Conservation (phyloP, 345 rosid species). For the Euphorbia peplus region DNA sequence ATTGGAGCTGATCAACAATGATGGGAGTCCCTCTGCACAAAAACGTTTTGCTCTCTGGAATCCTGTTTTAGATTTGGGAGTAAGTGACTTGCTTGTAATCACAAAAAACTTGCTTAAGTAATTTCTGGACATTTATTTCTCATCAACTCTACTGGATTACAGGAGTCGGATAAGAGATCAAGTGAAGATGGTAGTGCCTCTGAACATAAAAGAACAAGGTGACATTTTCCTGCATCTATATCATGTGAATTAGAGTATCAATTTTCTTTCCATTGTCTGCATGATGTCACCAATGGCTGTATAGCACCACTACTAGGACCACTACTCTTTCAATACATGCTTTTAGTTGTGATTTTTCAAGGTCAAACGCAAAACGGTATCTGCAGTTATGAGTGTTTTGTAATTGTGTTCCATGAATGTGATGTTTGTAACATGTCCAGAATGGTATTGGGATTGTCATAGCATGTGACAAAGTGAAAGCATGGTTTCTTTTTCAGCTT, state of each 20-base stretch:
- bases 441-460: background rate
- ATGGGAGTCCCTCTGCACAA: slow-evolving; percentile 85
- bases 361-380: background rate
- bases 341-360: too few species aligned
- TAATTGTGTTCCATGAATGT: background rate
- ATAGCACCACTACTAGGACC: background rate
- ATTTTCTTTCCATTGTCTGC: background rate
- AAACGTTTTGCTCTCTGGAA: slow-evolving; percentile 89
- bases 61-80: slow-evolving; percentile 39
- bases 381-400: background rate
- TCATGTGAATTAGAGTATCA: background rate
- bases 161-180: slow-evolving; percentile 53
- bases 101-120: background rate
- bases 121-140: slow-evolving; percentile 10
- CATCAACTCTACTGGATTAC: slow-evolving; percentile 31
- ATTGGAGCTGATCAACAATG: slow-evolving; percentile 71
- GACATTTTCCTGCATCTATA: background rate
- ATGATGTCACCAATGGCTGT: background rate
- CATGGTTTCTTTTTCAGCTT: background rate
- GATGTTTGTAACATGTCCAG: slow-evolving; percentile 1
- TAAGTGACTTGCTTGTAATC: slow-evolving; percentile 30
- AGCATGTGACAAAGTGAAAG: background rate
- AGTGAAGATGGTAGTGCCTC: slow-evolving; percentile 28
- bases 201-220: slow-evolving; percentile 45
- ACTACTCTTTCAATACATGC: background rate